These are phyloP conservation scores for Talaromyces sp. DNA, from an alignment of 2,329 filamentous ascomycete genomes.

Conservation along the genomic window DNA sequence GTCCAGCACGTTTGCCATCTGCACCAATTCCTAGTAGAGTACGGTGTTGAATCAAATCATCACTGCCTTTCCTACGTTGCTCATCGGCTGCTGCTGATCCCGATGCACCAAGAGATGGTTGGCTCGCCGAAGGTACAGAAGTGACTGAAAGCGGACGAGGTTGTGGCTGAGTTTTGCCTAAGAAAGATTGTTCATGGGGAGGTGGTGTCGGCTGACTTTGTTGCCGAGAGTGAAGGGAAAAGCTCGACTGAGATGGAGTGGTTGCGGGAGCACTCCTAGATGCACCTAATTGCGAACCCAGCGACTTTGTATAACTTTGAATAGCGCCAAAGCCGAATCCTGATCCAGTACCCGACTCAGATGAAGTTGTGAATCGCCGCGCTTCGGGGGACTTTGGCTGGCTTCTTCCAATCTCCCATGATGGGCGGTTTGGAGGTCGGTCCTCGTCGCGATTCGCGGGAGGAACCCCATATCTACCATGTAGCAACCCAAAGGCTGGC, in stretches of 20 bases:
- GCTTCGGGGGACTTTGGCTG: conserved; percentile 41
- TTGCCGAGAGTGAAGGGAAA: conserved; percentile 37
- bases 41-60: conserved; percentile 61
- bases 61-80: conserved; percentile 48
- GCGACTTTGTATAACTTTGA: conserved; percentile 43
- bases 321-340: conserved; percentile 42
- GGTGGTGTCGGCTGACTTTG: conserved; percentile 36
- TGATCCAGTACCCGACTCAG: conserved; percentile 31
- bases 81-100: conserved; percentile 35
- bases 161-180: conserved; percentile 33
- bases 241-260: conserved; percentile 12
- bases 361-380: conserved; percentile 33
- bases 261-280: conserved; percentile 30
- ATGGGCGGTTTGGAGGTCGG: conserved; percentile 28
- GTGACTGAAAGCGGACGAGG: conserved; percentile 37
- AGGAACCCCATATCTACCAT: conserved; percentile 33
- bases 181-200: conserved; percentile 36
- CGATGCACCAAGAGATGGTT: conserved; percentile 27
- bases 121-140: conserved; percentile 33
- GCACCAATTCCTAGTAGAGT: conserved; percentile 69
- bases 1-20: conserved; percentile 77
- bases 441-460: conserved; percentile 37
- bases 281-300: conserved; percentile 40
- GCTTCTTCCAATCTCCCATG: conserved; percentile 41
- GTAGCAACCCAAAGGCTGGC: conserved; percentile 24